These are phyloP conservation scores for Colletotrichum aenigma DNA, from an alignment of 2,329 filamentous ascomycete genomes.

Conservation along the genomic window DNA sequence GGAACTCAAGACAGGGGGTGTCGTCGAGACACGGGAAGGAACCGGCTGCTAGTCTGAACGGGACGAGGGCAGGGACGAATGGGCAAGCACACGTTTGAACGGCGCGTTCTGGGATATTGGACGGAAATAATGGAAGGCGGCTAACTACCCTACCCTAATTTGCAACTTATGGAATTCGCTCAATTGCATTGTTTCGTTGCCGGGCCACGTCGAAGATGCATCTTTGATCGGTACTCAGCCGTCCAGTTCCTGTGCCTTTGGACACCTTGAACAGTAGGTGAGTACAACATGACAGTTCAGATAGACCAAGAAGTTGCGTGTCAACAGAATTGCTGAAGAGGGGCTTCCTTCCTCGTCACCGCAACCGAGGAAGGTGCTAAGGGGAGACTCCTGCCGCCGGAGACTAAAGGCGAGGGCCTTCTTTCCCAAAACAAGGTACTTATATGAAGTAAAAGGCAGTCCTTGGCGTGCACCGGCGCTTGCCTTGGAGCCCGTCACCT, in stretches of 20 bases:
- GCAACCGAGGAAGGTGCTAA: not conserved
- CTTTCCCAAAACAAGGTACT: not conserved
- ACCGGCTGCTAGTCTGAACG: not conserved
- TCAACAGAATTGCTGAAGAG: not conserved
- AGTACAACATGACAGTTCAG: not conserved
- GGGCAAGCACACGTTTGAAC: not conserved
- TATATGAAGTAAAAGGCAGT: not conserved
- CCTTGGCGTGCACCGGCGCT: not conserved
- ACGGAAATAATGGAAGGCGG: not conserved
- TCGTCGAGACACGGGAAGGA: slow-evolving; percentile 6
- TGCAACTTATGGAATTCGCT: not conserved
- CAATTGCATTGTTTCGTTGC: not conserved
- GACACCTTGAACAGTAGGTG: not conserved
- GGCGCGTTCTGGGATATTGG: not conserved
- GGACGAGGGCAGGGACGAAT: not conserved
- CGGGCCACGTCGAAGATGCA: not conserved
- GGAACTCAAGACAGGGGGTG: slow-evolving; percentile 7
- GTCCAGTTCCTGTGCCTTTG: not conserved
- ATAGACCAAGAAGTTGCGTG: not conserved
- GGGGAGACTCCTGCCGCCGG: not conserved
- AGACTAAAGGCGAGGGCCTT: not conserved
- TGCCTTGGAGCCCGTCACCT: not conserved
- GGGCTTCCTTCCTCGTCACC: not conserved
- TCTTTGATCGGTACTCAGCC: not conserved
- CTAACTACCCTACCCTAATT: not conserved